A percentile compares a stretch with the other conserved stretches of the same genome.
Conservation (phyloP, 176 grass and related monocot genomes). For the bread wheat (Triticum aestivum) region IWGSC_CS_RefSeq_v2.1 NC_057800.1:641648629-641649128, state of each 20-base stretch:
- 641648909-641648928: slow-evolving; percentile 88
- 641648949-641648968: slow-evolving; percentile 93
- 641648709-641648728: slow-evolving; percentile 82
- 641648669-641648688: slow-evolving; percentile 72
- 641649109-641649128: slow-evolving; percentile 10
- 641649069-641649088: slow-evolving; percentile 76
- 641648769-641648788: slow-evolving; percentile 80
- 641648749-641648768: slow-evolving; percentile 67
- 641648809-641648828: slow-evolving; percentile 84
- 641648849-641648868: slow-evolving; percentile 1
- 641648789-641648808: slow-evolving; percentile 75
- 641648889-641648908: neutral
- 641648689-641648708: slow-evolving; percentile 73
- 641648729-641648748: slow-evolving; percentile 67
- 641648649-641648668: slow-evolving; percentile 67
- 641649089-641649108: slow-evolving; percentile 12
- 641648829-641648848: neutral
- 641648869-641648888: neutral
- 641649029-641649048: slow-evolving; percentile 80
- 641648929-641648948: slow-evolving; percentile 78
- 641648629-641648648: slow-evolving; percentile 66
- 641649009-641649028: slow-evolving; percentile 92
- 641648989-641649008: slow-evolving; percentile 77
- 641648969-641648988: slow-evolving; percentile 79
- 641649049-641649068: slow-evolving; percentile 66